These are phyloP conservation scores for Senecio squalidus DNA, from an alignment of 140 eudicot genomes.

Conservation along the genomic window DNA sequence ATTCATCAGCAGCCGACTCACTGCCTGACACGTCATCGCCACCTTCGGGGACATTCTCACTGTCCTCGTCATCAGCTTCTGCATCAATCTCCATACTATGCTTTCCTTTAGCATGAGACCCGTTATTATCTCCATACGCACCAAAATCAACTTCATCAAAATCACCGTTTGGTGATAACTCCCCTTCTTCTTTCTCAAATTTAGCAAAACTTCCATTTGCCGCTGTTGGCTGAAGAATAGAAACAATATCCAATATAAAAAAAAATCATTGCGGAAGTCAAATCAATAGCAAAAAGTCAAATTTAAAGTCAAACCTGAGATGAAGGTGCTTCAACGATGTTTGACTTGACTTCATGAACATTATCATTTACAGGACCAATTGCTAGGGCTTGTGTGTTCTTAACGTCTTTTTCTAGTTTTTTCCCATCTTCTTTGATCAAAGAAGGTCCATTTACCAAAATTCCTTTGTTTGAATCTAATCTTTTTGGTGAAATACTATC, in stretches of 20 bases:
- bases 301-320: slow-evolving; percentile 43
- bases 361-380: slow-evolving; percentile 37
- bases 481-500: slow-evolving; percentile 34
- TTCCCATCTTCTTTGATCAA: slow-evolving; percentile 46
- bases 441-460: slow-evolving; percentile 43
- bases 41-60: slow-evolving; percentile 73
- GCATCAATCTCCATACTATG: slow-evolving; percentile 42
- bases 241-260: not conserved
- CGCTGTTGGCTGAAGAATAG: slow-evolving; percentile 36
- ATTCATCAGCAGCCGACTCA: slow-evolving; percentile 88
- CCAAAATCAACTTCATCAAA: slow-evolving; percentile 50
- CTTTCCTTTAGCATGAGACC: slow-evolving; percentile 33
- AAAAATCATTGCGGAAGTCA: slow-evolving; percentile 7
- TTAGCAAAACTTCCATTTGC: slow-evolving; percentile 49
- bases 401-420: slow-evolving; percentile 23
- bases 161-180: slow-evolving; percentile 79
- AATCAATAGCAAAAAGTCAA: not conserved
- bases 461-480: slow-evolving; percentile 31
- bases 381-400: slow-evolving; percentile 19
- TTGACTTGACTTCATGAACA: slow-evolving; percentile 47
- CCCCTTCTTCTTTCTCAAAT: slow-evolving; percentile 96
- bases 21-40: slow-evolving; percentile 88
- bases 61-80: slow-evolving; percentile 85
- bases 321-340: slow-evolving; percentile 37
- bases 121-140: slow-evolving; percentile 32